Evolutionary conservation across 345 rosid species (phyloP).

Genomic region (Melaleuca alternifolia): DNA sequence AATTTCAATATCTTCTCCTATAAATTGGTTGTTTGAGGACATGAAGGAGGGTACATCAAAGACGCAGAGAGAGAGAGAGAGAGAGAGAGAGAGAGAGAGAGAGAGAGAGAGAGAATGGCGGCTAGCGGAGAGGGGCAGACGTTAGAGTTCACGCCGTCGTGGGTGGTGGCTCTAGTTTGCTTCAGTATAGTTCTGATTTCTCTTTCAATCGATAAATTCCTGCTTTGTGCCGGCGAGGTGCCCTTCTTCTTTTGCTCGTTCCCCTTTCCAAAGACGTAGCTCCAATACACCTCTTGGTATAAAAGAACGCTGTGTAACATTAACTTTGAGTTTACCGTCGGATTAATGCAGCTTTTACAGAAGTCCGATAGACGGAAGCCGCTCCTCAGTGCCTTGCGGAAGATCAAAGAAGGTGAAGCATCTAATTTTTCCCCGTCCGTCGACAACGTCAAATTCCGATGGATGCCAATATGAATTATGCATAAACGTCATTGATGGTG

Average conservation of each 20-base stretch:
- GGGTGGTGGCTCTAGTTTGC: conserved; percentile 86
- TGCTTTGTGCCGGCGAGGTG: conserved; percentile 65
- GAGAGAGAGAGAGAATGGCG: conserved; percentile 20
- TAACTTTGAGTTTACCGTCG: neutral
- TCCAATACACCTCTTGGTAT: neutral
- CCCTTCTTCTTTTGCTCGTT: neutral
- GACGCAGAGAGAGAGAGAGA: neutral
- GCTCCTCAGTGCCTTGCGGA: conserved; percentile 61
- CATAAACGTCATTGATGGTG: neutral
- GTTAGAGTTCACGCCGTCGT: conserved; percentile 73
- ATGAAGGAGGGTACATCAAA: neutral
- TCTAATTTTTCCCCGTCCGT: neutral
- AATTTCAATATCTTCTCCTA: neutral
- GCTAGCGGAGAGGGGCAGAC: conserved; percentile 29
- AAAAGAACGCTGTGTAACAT: neutral
- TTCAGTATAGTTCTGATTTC: conserved; percentile 58
- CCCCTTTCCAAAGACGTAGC: neutral
- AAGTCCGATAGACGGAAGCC: conserved; percentile 38
- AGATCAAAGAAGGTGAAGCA: conserved; percentile 67
- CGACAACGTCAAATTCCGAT: neutral
- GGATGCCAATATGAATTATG: neutral
- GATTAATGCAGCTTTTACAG: conserved; percentile 30
- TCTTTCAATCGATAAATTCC: conserved; percentile 44
- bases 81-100: neutral
- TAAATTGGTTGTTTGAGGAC: neutral